Base-by-base conservation (phyloP, 441 rosid species). In the Metrosideros polymorpha region DNA sequence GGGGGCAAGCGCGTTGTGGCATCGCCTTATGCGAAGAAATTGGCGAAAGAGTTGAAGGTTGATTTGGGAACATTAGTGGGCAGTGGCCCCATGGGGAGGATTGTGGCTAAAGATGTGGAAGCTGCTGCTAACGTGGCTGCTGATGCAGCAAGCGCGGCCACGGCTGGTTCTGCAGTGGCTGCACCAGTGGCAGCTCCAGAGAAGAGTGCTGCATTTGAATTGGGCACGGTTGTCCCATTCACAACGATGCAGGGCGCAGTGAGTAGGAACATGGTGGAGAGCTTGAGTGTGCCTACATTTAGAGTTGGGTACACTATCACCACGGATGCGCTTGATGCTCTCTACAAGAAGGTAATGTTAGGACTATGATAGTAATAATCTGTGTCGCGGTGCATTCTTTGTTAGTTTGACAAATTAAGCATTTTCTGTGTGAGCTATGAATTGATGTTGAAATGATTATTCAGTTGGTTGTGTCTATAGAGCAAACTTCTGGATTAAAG, bases 1-100 rank as follows among this genome's bases (percentile, higher is more conserved):
- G 98, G 95, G 86, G 98, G 99, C 89, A 97, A 91, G 89, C 91
- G 99, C 86, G 88, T 95, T 76, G 98, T 97, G 91, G 98, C 97
- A 12, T 97, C 99, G n/a, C 99, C 98, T 0, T 97, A 94, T 53
- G 98, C 98, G 30, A 97, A 96, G 93, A 97, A 96, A 90, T 87
- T 95, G 85, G 98, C 98, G 0, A 97, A 94, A 87, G 99, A 97
- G 83, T 88, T 96, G 92, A 95, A 97, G 82, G 92, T 96, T 85
- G 98, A 94, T 57, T 89, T 97, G 89, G 92, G 85, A 87, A 88
- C 85, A 87, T 87, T 97, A 13, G 90, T 89, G 83, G 99, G 98
- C 39, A 94, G 93, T 91, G 99, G 99, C 2, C 99, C 99, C 1
- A 82, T 90, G 93, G 99, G 99, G 29, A 96, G 99, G 89, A 96